These are phyloP conservation scores for Leishmania aethiopica DNA, from an alignment of 208 protist species.

Conservation along the genomic window DNA sequence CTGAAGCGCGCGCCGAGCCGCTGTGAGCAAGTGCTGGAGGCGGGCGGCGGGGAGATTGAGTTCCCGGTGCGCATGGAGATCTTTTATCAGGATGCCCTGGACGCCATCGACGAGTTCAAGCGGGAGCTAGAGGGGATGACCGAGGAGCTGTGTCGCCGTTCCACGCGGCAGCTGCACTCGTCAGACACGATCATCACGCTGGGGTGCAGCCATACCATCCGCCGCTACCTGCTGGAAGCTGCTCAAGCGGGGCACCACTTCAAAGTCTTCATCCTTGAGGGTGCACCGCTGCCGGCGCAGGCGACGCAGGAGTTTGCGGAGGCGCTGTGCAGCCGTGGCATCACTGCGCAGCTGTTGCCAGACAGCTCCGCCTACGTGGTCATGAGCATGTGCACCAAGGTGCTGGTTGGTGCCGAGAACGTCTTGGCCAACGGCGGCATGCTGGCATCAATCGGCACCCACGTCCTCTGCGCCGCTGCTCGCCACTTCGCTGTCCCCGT, in stretches of 20 bases:
- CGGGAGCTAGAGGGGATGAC: slow-evolving; percentile 74
- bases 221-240: slow-evolving; percentile 60
- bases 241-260: slow-evolving; percentile 54
- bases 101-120: slow-evolving; percentile 64
- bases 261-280: slow-evolving; percentile 95
- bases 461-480: slow-evolving; percentile 95
- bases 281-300: slow-evolving; percentile 68
- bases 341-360: slow-evolving; percentile 93
- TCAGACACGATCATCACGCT: slow-evolving; percentile 81
- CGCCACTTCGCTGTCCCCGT: slow-evolving; percentile 95
- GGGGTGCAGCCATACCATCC: slow-evolving; percentile 75
- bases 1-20: slow-evolving; percentile 62
- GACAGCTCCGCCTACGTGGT: slow-evolving; percentile 97
- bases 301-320: slow-evolving; percentile 69
- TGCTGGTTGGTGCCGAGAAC: slow-evolving; percentile 94
- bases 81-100: slow-evolving; percentile 65
- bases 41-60: slow-evolving; percentile 22
- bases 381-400: slow-evolving; percentile 98
- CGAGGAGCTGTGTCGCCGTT: slow-evolving; percentile 69
- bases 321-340: slow-evolving; percentile 61
- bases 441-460: slow-evolving; percentile 92
- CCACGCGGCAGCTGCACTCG: slow-evolving; percentile 67
- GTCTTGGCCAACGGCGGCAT: slow-evolving; percentile 98
- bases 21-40: slow-evolving; percentile 32
- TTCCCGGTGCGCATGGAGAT: slow-evolving; percentile 55